Conservation (phyloP, 805 yeast species). For the Candida pseudofarinosa region DNA sequence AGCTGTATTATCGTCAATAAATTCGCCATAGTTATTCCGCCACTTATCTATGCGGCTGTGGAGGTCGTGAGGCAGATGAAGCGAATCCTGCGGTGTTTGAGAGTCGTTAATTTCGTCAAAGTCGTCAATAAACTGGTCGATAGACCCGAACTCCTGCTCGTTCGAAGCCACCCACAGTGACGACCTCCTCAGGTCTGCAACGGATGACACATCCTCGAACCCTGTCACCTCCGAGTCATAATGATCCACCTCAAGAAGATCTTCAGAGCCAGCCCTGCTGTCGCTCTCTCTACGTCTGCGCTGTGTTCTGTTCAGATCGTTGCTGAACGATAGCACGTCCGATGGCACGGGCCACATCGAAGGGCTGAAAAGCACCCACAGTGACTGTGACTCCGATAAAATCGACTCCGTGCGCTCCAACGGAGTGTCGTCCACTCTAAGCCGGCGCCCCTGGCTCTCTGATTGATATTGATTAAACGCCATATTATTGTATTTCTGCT, state of each 20-base stretch:
- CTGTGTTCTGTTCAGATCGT: constrained; percentile 5
- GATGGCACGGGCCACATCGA: constrained; percentile 12
- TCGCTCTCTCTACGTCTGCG: background rate
- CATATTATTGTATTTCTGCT: background rate
- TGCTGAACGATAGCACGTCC: constrained; percentile 25
- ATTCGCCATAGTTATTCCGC: constrained; percentile 14
- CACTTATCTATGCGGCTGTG: constrained; percentile 17
- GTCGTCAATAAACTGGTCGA: background rate
- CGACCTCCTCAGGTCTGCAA: background rate
- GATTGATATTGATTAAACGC: constrained; percentile 3
- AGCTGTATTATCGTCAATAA: constrained; percentile 33
- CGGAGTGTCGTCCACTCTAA: constrained; percentile 8
- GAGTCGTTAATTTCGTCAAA: background rate
- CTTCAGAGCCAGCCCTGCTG: background rate
- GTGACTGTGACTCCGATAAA: constrained; percentile 19
- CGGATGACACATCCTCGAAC: background rate
- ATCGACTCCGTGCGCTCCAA: constrained; percentile 16
- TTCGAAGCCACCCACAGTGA: background rate
- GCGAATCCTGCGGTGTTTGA: background rate
- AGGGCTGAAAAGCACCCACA: constrained; percentile 28
- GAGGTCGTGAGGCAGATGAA: constrained; percentile 2
- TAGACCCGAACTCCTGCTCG: background rate
- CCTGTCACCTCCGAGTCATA: background rate
- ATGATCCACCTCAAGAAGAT: background rate
- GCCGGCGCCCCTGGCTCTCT: constrained; percentile 5